Evolutionary conservation across 2,329 filamentous ascomycete genomes (phyloP).

Genomic region (Exophiala calicioides): DNA sequence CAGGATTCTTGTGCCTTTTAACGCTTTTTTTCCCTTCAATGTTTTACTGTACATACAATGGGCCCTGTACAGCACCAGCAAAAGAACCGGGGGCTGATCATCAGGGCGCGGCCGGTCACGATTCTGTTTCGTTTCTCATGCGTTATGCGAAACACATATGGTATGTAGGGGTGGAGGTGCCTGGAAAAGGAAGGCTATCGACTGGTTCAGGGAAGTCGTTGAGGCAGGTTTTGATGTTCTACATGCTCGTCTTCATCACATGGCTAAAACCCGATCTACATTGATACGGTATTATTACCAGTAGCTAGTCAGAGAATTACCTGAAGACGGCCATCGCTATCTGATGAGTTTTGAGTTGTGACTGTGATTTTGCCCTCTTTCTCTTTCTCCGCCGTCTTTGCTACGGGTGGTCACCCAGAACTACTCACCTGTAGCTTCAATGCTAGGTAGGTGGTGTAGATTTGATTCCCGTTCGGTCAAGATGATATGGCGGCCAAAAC

Average conservation of each 20-base stretch:
- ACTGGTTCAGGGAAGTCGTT: not conserved
- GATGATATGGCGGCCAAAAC: no score
- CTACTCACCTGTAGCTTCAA: no score
- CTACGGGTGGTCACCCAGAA: no score
- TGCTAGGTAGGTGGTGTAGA: no score
- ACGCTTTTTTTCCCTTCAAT: conserved; percentile 5
- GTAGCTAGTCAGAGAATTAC: not conserved
- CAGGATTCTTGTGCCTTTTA: conserved; percentile 6
- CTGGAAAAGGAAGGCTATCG: conserved; percentile 8
- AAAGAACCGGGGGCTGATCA: conserved; percentile 13
- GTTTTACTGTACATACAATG: conserved; percentile 26
- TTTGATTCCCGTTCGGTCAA: no score
- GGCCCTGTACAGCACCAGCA: conserved; percentile 28
- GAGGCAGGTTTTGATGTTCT: not conserved
- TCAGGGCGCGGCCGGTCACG: conserved; percentile 8
- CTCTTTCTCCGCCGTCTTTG: no score
- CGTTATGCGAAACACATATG: conserved; percentile 23
- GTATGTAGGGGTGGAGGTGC: conserved; percentile 8
- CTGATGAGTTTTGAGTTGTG: conserved; percentile 5
- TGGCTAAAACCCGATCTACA: not conserved
- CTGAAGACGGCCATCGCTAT: not conserved
- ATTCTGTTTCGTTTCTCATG: conserved; percentile 15
- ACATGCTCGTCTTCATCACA: not conserved
- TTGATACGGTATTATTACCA: not conserved
- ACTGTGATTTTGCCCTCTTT: no score